Conservation (phyloP, 257 asterid genomes). For the Penstemon newberryi region DNA sequence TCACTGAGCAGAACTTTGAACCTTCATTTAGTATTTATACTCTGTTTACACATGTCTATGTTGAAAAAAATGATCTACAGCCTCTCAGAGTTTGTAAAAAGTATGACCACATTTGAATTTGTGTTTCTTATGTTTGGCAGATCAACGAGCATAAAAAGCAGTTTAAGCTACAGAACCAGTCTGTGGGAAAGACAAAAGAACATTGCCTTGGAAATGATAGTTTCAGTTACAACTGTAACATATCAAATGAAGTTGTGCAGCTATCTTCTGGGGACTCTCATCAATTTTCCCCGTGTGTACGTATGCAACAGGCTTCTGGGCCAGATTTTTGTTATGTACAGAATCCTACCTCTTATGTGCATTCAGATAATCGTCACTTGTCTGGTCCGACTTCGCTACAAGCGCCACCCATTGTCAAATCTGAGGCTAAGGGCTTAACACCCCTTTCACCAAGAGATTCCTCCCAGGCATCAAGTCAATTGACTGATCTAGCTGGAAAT, state of each 20-base stretch:
- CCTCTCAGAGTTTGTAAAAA: no score
- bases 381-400: constrained; percentile 44
- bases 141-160: constrained; percentile 43
- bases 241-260: constrained; percentile 37
- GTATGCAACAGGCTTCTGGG: constrained; percentile 20
- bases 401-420: constrained; percentile 43
- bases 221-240: constrained; percentile 34
- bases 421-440: constrained; percentile 44
- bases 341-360: constrained; percentile 39
- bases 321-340: constrained; percentile 45
- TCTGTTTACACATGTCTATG: no score
- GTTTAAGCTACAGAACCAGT: constrained; percentile 44
- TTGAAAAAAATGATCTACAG: no score
- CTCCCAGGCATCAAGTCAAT: constrained; percentile 42
- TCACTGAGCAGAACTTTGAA: no score
- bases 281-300: background rate
- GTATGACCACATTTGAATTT: background rate
- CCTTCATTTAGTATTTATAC: no score
- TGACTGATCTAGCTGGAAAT: constrained; percentile 32
- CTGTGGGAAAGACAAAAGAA: constrained; percentile 43
- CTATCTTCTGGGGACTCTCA: constrained; percentile 42
- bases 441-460: background rate
- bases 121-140: constrained; percentile 42
- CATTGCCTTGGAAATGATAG: constrained; percentile 37
- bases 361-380: constrained; percentile 44